Evolutionary conservation across 2,329 filamentous ascomycete genomes (phyloP).

Genomic region (Hypoxylon sp.): DNA sequence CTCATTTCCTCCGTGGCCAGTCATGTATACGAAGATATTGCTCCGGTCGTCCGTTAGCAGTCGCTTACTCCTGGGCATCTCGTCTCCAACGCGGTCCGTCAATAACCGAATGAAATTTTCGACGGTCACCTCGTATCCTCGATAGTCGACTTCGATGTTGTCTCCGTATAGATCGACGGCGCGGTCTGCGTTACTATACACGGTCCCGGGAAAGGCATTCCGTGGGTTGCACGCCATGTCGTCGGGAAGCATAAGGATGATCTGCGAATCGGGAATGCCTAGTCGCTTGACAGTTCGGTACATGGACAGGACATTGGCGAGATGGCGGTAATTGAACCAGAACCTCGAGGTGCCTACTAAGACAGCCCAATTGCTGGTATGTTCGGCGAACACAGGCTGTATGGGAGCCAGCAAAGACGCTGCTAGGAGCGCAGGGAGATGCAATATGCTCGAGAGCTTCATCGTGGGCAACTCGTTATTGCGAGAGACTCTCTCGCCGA

Average conservation of each 20-base stretch:
- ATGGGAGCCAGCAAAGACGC: conserved; percentile 63
- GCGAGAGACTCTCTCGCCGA: not conserved
- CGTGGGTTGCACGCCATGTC: conserved; percentile 99
- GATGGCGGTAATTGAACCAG: conserved; percentile 99
- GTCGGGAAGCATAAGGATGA: conserved; percentile 99
- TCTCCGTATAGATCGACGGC: conserved; percentile 97
- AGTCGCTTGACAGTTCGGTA: conserved; percentile 98
- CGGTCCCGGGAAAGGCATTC: conserved; percentile 96
- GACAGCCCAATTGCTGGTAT: conserved; percentile 99
- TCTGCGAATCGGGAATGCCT: conserved; percentile 97
- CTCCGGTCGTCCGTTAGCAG: conserved; percentile 94
- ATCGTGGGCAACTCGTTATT: conserved; percentile 56
- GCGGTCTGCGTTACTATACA: conserved; percentile 98
- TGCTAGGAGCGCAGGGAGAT: conserved; percentile 64
- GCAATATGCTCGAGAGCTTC: conserved; percentile 64
- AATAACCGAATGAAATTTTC: conserved; percentile 98
- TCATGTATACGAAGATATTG: conserved; percentile 99
- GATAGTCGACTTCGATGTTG: conserved; percentile 98
- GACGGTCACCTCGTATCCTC: conserved; percentile 98
- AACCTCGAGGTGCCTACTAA: conserved; percentile 98
- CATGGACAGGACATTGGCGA: conserved; percentile 96
- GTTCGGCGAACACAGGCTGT: conserved; percentile 72
- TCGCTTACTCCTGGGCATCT: conserved; percentile 95
- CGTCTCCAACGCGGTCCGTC: conserved; percentile 93
- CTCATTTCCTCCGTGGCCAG: conserved; percentile 96